Base-by-base conservation (phyloP, 331 rosid species). In the Erythrophleum ivorense region DNA sequence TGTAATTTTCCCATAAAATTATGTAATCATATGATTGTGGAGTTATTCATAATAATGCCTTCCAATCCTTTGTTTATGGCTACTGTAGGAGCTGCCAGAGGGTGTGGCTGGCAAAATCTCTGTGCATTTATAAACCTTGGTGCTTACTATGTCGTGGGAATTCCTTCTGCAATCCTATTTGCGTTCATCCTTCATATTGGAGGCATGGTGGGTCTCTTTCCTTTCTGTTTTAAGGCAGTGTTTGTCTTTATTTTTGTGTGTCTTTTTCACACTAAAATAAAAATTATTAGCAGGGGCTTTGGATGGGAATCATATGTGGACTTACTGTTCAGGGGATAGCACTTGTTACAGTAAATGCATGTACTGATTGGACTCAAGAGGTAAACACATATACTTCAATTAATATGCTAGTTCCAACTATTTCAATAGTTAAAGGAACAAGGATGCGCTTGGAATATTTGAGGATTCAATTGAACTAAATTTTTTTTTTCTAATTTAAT, bases 101-200 rank as follows among this genome's bases (percentile, higher is more conserved):
- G 96, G 16, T 89, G 96, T 87, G 92, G 96, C 16, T 89, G 95
- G 96, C 96, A 91, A 80, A 89, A 88, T 41, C 84, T 91, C n/a
- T 88, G 96, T 57, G 91, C 84, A 53, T 55, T 71, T 81, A 84
- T 89, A 59, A 91, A 91, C 84, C 92, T 91, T 57, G 90, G 88
- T 0, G 90, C 93, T 72, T 91, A 89, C 81, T 91, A 91, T 84
- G 83, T 76, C 54, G 91, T 89, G 19, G 96, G 87, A 71, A 86
- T 91, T 73, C 96, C 96, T 69, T 80, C 78, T 50, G 91, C 96
- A 24, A 64, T 78, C 57, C 57, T 89, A 29, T 86, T 89, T 6
- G 91, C 91, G 49, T 91, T 91, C 81, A 14, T 79, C 82, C 75
- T 88, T 59, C 89, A 79, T 62, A 77, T 88, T 74, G 94, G 94